These are phyloP conservation scores for Dryas integrifolia DNA, from an alignment of 331 rosid genomes.

Conservation along the genomic window DNA sequence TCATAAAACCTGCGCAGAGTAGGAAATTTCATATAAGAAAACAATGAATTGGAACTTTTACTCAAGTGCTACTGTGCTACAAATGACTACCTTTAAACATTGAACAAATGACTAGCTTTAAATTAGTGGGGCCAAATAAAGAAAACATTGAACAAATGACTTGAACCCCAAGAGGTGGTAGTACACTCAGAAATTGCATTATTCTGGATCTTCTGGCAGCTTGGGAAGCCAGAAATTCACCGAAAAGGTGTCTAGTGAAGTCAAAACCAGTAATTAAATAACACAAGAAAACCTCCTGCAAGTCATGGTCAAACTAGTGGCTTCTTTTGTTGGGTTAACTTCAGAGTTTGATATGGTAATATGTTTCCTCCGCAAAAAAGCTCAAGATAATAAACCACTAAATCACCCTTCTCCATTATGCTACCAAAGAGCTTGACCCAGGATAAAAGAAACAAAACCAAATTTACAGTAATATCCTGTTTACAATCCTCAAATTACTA, in stretches of 20 bases:
- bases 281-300: neutral
- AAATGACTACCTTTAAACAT: neutral
- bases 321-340: neutral
- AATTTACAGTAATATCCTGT: too few species aligned
- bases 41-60: neutral
- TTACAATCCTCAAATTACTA: too few species aligned
- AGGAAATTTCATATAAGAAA: conserved; percentile 15
- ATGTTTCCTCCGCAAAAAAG: neutral
- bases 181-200: too few species aligned
- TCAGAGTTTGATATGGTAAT: neutral
- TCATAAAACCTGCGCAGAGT: conserved; percentile 66
- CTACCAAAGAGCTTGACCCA: neutral
- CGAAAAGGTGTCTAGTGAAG: conserved; percentile 2
- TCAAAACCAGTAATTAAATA: neutral
- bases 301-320: neutral
- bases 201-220: neutral
- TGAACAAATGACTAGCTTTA: neutral
- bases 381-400: neutral
- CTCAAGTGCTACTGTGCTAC: neutral
- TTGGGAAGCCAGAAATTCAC: neutral
- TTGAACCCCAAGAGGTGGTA: neutral
- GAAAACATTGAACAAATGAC: neutral
- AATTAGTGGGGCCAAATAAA: too few species aligned
- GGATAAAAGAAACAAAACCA: too few species aligned
- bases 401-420: neutral